Conservation (phyloP, 129 eudicot species). For the Flaveria linearis region DNA sequence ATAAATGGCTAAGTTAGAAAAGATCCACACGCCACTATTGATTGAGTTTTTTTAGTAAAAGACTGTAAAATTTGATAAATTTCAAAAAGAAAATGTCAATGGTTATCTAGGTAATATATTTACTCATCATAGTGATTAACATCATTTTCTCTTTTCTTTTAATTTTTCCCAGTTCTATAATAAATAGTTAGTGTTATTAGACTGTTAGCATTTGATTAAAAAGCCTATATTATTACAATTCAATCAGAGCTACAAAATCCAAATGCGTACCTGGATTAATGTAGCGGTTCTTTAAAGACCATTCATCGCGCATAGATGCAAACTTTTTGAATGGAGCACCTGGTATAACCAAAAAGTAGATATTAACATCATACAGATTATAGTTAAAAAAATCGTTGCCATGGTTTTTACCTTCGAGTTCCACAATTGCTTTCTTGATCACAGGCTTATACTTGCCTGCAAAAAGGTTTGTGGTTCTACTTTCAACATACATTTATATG, state of each 20-base stretch:
- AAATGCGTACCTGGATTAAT: constrained; percentile 60
- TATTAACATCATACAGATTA: not conserved
- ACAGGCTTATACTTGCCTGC: constrained; percentile 96
- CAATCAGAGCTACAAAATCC: not conserved
- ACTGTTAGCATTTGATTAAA: not conserved
- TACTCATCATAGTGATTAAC: not conserved
- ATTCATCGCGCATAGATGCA: constrained; percentile 79
- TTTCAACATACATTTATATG: not conserved
- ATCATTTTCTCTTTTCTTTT: not conserved
- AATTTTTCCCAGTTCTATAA: not conserved
- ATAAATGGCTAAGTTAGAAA: not conserved
- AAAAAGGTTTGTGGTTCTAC: constrained; percentile 8
- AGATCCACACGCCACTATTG: not conserved
- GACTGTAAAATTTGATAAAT: too few relatives aligned
- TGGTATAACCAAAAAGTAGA: constrained; percentile 23
- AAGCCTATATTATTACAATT: not conserved
- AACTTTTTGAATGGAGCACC: constrained; percentile 94
- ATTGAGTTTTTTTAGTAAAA: not conserved
- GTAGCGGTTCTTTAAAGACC: constrained; percentile 78
- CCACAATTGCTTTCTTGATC: constrained; percentile 99
- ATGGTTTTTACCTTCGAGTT: constrained; percentile 69
- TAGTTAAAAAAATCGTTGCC: not conserved
- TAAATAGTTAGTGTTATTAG: not conserved
- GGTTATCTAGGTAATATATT: not conserved
- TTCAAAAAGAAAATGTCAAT: too few relatives aligned